phyloP scores from a whole-genome alignment of 2,329 filamentous ascomycete species.

The Cercospora zeina region DNA sequence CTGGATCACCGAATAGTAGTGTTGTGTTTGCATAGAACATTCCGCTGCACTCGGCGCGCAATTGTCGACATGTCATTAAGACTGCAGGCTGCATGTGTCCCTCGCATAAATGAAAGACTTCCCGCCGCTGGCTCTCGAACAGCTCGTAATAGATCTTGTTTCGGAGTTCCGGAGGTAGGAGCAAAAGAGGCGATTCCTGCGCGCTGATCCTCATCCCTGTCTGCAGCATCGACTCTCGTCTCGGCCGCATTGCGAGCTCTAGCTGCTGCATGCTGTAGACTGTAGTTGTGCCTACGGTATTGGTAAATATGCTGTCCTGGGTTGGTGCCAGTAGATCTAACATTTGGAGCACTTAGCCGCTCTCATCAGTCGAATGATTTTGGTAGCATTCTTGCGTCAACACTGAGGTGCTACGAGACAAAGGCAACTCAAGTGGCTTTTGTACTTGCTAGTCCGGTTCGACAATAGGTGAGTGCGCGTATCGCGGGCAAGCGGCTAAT shows the following conservation, averaged over 20 bases:
- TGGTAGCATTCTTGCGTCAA: not conserved
- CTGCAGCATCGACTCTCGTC: not conserved
- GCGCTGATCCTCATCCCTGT: not conserved
- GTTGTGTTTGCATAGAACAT: constrained; percentile 26
- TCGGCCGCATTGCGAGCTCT: not conserved
- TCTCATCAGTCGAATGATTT: not conserved
- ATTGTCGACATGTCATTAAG: constrained; percentile 15
- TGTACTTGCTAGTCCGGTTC: not conserved
- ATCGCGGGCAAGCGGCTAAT: constrained; percentile 5
- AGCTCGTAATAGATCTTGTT: constrained; percentile 25
- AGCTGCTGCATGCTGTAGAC: constrained; percentile 4
- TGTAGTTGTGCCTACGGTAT: not conserved
- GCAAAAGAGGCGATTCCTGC: constrained; percentile 13
- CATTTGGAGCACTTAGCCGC: not conserved
- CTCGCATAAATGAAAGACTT: constrained; percentile 20
- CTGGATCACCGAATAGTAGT: constrained; percentile 21
- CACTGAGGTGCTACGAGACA: not conserved
- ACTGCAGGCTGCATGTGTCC: constrained; percentile 21
- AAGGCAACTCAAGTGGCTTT: not conserved
- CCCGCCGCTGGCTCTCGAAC: not conserved
- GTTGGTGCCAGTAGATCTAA: not conserved
- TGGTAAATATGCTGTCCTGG: not conserved
- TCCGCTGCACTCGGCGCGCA: constrained; percentile 19
- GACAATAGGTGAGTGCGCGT: constrained; percentile 6
- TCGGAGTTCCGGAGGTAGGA: constrained; percentile 23